Base-by-base conservation (phyloP, 2,329 filamentous ascomycete species). In the Furcasterigmium furcatum region DNA sequence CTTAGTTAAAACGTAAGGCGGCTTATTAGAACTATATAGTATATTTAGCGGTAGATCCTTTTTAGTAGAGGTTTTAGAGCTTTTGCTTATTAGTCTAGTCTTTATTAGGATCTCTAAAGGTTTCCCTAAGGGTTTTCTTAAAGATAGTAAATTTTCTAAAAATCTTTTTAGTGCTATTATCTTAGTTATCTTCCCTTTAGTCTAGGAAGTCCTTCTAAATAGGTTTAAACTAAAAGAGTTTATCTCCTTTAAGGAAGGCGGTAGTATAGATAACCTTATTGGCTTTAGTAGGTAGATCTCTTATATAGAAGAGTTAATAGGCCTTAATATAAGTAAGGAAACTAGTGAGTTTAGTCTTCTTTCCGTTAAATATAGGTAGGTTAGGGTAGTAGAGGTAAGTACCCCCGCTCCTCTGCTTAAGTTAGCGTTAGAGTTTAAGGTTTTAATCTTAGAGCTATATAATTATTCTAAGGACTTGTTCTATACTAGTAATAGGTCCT, bases 101-200 rank as follows among this genome's bases (percentile, higher is more conserved):
- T 20, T 45, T 20, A 25, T 45, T 18, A 18, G 35, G 22, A n/a
- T 45, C 35, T 24, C 43, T n/a, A n/a, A 45, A 45, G 10, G 43
- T 27, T 29, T 14, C 43, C 16, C 24, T 16, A 13, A 45, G 20
- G 16, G 21, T 19, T 30, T 38, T 30, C 43, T 45, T 20, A n/a
- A 45, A 38, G 14, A 10, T 20, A 3, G 18, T 29, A 30, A 21
- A 45, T 9, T 3, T 39, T 27, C 19, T n/a, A n/a, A 29, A 38
- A 20, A 32, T 21, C 21, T 27, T 38, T 9, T 27, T 16, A 9
- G 25, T 41, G 21, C 16, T 8, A 1, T 44, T 29, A 13, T 38
- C 9, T 4, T 4, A 9, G 3, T 24, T n/a, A n/a, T n/a, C n/a
- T n/a, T n/a, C n/a, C 21, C 19, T 3, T 22, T 7, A 14, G 29